These are phyloP conservation scores for Stemphylium lycopersici DNA, from an alignment of 2,329 filamentous ascomycete species.

Conservation along the genomic window DNA sequence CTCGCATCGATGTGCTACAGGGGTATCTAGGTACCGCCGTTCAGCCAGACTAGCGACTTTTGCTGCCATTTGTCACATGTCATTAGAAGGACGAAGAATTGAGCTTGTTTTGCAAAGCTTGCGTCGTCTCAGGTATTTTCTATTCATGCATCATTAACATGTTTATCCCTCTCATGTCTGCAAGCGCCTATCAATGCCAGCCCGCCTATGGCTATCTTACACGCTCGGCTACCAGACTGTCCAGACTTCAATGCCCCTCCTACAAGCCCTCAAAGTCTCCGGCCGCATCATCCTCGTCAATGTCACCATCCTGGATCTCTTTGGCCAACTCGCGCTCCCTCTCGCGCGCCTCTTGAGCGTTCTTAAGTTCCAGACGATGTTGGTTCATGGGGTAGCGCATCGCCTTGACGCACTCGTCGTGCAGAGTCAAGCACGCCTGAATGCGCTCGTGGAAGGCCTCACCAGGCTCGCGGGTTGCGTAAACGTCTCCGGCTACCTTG, in stretches of 20 bases:
- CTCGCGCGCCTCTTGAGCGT: constrained; percentile 96
- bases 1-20: constrained; percentile 23
- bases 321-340: constrained; percentile 96
- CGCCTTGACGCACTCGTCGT: constrained; percentile 98
- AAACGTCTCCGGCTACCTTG: constrained; percentile 94
- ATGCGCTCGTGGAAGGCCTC: constrained; percentile 99
- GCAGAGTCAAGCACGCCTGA: constrained; percentile 83
- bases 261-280: constrained; percentile 97
- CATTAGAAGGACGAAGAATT: not conserved
- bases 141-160: constrained; percentile 34
- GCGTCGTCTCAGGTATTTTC: constrained; percentile 10
- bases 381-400: constrained; percentile 99
- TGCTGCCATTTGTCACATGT: constrained; percentile 6
- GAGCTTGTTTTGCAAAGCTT: not conserved
- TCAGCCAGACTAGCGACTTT: constrained; percentile 7
- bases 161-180: constrained; percentile 12
- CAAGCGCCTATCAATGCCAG: constrained; percentile 31
- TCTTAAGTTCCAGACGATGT: constrained; percentile 95
- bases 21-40: constrained; percentile 5
- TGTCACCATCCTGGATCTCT: constrained; percentile 96
- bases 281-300: constrained; percentile 94
- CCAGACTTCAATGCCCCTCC: constrained; percentile 9
- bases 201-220: constrained; percentile 28
- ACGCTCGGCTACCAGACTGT: constrained; percentile 10
- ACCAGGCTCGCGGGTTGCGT: constrained; percentile 91